Conservation (phyloP, 306 rosid genomes). For the Cucurbita maxima region DNA sequence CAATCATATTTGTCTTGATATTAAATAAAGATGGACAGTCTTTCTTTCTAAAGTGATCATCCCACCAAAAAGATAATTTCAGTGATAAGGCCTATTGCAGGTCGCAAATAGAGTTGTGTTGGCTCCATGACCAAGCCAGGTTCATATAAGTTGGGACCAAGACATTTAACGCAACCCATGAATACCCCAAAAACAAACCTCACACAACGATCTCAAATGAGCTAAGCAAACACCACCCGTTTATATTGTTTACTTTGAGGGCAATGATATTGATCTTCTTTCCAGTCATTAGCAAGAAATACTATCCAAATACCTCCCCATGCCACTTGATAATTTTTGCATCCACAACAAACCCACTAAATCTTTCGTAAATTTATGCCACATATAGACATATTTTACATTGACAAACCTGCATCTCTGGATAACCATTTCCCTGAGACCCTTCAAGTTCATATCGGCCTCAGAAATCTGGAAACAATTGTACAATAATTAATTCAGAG, state of each 20-base stretch:
- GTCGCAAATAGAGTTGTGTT: background rate
- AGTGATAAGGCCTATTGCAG: background rate
- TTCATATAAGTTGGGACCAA: background rate
- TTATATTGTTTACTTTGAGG: background rate
- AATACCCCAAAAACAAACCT: background rate
- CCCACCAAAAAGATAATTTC: background rate
- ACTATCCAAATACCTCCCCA: background rate
- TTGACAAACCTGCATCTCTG: conserved; percentile 57
- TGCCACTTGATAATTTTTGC: background rate
- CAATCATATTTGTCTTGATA: background rate
- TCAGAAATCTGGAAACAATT: conserved; percentile 51
- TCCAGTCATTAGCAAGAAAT: background rate
- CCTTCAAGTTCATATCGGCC: conserved; percentile 57
- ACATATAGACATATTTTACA: background rate
- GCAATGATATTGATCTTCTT: background rate
- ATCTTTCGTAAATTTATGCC: background rate
- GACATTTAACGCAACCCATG: background rate
- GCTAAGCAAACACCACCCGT: background rate
- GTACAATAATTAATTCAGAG: background rate
- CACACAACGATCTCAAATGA: background rate
- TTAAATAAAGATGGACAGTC: background rate
- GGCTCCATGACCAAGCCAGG: background rate
- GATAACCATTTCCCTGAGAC: conserved; percentile 60
- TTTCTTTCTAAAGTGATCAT: background rate
- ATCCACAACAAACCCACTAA: background rate